These are phyloP conservation scores for Boletus barrowsii DNA, from an alignment of 768 basidiomycete genomes.

Conservation along the genomic window DNA sequence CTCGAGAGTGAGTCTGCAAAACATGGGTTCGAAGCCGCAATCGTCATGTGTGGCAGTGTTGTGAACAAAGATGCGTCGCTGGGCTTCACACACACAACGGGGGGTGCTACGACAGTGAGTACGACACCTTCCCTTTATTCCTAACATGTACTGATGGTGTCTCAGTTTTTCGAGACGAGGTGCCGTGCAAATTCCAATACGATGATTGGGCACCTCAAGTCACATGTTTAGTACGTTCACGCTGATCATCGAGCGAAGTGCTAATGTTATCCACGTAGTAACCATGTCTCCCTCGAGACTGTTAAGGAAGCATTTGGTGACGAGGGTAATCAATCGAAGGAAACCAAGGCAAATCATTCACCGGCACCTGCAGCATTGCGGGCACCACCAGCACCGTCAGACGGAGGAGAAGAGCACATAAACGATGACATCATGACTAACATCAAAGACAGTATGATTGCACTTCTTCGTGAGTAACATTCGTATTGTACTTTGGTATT, in stretches of 20 bases:
- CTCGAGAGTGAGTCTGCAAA: neutral
- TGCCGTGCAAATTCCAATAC: neutral
- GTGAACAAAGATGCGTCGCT: conserved; percentile 2
- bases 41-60: conserved; percentile 2
- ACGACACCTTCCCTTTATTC: neutral
- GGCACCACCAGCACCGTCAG: neutral
- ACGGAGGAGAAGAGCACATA: neutral
- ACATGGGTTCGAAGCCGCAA: neutral
- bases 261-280: neutral
- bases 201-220: conserved; percentile 8
- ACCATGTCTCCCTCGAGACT: conserved; percentile 2
- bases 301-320: neutral
- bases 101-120: neutral
- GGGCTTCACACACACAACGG: neutral
- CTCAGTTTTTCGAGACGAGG: conserved; percentile 1
- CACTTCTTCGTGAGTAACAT: neutral
- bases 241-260: neutral
- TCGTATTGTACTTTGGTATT: too few species aligned
- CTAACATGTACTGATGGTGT: neutral
- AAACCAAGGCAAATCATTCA: neutral
- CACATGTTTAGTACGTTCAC: conserved; percentile 4
- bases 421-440: neutral
- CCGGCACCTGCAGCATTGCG: neutral
- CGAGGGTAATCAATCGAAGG: neutral
- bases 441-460: neutral